A percentile compares a stretch with the other conserved stretches of the same genome.
Evolutionary conservation across 805 yeast species (phyloP).

Genomic region (Teunomyces kruisii): DNA sequence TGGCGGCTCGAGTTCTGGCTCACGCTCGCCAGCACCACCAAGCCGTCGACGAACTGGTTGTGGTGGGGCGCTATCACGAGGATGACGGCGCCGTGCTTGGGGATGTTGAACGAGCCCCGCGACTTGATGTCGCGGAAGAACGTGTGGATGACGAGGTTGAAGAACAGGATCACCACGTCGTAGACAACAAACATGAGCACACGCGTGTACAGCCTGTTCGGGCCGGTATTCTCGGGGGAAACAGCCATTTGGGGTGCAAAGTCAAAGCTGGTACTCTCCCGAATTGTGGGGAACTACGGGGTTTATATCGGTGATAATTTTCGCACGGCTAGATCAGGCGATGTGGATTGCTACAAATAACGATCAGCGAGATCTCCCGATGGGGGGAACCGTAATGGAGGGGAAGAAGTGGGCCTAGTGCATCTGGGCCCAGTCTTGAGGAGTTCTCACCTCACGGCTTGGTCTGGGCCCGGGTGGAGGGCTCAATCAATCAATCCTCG

Average conservation of each 20-base stretch:
- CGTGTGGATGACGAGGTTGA: slow-evolving; percentile 35
- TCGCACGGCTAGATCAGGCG: too few relatives aligned
- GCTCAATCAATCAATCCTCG: slow-evolving; percentile 65
- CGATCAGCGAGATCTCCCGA: too few relatives aligned
- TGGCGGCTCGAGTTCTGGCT: slow-evolving; percentile 29
- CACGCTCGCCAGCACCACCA: slow-evolving; percentile 38
- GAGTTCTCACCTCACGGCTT: too few relatives aligned
- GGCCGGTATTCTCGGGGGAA: too few relatives aligned
- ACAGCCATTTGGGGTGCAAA: too few relatives aligned
- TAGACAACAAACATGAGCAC: slow-evolving; percentile 13
- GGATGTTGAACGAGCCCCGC: slow-evolving; percentile 40
- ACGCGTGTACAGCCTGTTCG: background rate
- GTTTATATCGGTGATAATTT: too few relatives aligned
- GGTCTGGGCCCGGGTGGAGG: too few relatives aligned
- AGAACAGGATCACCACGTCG: slow-evolving; percentile 33
- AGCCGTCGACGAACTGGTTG: slow-evolving; percentile 42
- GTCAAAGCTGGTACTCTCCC: too few relatives aligned
- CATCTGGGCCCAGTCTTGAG: too few relatives aligned
- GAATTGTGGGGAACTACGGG: background rate
- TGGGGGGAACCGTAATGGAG: too few relatives aligned
- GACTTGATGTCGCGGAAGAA: slow-evolving; percentile 41
- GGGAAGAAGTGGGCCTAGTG: too few relatives aligned
- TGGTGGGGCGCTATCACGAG: slow-evolving; percentile 46
- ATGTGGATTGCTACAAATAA: too few relatives aligned
- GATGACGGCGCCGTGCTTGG: slow-evolving; percentile 35